phyloP scores from a whole-genome alignment of 1,284 basidiomycete genomes.

The Termitomyces sp. region DNA sequence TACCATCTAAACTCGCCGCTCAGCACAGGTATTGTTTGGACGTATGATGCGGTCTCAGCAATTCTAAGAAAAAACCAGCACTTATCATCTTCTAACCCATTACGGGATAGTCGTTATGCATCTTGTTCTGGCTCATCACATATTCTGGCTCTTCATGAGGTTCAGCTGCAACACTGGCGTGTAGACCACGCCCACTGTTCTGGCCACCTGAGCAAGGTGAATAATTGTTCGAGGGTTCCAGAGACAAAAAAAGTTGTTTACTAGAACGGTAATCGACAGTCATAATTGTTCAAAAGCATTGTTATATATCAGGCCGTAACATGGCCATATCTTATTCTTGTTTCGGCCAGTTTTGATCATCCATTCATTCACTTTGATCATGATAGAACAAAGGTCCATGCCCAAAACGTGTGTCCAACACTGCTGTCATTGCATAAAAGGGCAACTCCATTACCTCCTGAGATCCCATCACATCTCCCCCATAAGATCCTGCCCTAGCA shows the following conservation, averaged over 20 bases:
- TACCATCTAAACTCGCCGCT: not conserved
- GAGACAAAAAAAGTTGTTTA: not conserved
- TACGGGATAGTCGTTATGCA: not conserved
- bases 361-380: slow-evolving; percentile 4
- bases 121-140: not conserved
- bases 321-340: slow-evolving; percentile 8
- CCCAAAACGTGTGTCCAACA: slow-evolving; percentile 19
- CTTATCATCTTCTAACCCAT: not conserved
- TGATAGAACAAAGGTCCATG: slow-evolving; percentile 22
- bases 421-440: slow-evolving; percentile 19
- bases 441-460: slow-evolving; percentile 1
- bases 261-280: not conserved
- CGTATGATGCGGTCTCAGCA: not conserved
- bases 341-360: slow-evolving; percentile 15
- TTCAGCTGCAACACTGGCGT: not conserved
- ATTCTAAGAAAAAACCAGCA: not conserved
- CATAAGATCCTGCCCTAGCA: slow-evolving; percentile 3
- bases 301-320: not conserved
- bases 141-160: no score
- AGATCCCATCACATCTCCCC: slow-evolving; percentile 5
- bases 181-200: not conserved
- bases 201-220: not conserved
- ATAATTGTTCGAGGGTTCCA: not conserved
- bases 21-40: no score
- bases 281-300: not conserved